Percentiles rank a stretch among this genome's conserved stretches.
Conservation (phyloP, 495 filamentous ascomycete genomes). For the Aspergillus nanangensis region DNA sequence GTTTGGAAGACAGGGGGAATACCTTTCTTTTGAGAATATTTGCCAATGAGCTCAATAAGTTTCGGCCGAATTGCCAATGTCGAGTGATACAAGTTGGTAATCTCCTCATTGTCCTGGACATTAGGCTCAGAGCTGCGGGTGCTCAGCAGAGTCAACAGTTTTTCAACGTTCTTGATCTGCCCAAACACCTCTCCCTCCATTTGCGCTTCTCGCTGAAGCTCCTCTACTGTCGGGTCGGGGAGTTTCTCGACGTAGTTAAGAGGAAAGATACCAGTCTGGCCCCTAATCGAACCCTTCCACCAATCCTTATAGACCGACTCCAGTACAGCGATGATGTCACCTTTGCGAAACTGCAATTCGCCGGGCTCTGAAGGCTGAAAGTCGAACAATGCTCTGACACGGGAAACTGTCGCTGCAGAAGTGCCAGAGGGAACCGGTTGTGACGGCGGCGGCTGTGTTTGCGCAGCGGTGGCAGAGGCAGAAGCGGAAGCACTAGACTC, state of each 20-base stretch:
- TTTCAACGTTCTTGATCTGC: conserved; percentile 98
- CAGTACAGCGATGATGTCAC: conserved; percentile 93
- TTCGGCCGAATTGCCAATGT: conserved; percentile 94
- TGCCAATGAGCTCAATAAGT: conserved; percentile 95
- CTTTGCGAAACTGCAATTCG: conserved; percentile 93
- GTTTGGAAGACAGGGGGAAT: too few relatives aligned
- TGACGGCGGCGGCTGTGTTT: conserved; percentile 36
- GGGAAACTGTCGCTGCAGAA: conserved; percentile 94
- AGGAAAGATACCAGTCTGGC: conserved; percentile 96
- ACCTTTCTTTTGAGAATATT: conserved; percentile 99
- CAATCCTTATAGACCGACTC: conserved; percentile 99
- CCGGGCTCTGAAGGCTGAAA: conserved; percentile 91
- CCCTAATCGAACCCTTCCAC: conserved; percentile 95
- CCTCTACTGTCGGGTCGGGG: conserved; percentile 87
- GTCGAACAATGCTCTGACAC: conserved; percentile 90
- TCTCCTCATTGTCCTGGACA: conserved; percentile 87
- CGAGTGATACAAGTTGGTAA: conserved; percentile 88
- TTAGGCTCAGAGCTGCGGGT: conserved; percentile 87
- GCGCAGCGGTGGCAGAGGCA: conserved; percentile 16
- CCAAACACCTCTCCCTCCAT: conserved; percentile 98
- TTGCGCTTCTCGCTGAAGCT: conserved; percentile 90
- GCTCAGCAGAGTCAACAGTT: conserved; percentile 87
- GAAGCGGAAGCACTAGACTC: conserved; percentile 17
- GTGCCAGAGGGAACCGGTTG: conserved; percentile 62
- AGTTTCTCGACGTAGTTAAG: conserved; percentile 99